These are phyloP conservation scores for Oxytropis ochrocephala DNA, from an alignment of 306 rosid species.

Conservation along the genomic window DNA sequence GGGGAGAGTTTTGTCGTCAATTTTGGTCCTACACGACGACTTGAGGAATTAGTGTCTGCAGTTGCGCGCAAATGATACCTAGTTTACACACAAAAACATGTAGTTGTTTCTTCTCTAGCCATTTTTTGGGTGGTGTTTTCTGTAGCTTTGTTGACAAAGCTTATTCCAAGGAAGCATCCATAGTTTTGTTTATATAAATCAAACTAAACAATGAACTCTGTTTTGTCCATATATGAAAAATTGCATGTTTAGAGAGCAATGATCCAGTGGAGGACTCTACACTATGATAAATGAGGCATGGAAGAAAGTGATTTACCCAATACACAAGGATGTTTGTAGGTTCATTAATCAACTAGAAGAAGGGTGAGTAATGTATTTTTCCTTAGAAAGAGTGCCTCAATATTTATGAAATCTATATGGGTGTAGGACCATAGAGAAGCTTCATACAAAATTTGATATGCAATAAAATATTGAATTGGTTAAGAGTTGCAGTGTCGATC, in stretches of 20 bases:
- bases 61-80: too few relatives aligned
- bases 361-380: slow-evolving; percentile 16
- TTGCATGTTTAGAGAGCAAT: not conserved
- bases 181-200: not conserved
- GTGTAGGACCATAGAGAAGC: not conserved
- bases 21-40: too few relatives aligned
- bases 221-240: slow-evolving; percentile 33
- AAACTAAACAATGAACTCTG: slow-evolving; percentile 31
- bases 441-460: not conserved
- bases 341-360: slow-evolving; percentile 20
- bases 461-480: not conserved
- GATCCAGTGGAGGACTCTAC: not conserved
- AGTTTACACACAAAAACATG: too few relatives aligned
- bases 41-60: too few relatives aligned
- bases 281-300: not conserved
- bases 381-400: not conserved
- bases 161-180: slow-evolving; percentile 58
- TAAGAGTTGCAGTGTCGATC: slow-evolving; percentile 25
- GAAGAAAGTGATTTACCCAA: slow-evolving; percentile 24
- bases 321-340: slow-evolving; percentile 39
- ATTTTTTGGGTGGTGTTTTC: not conserved
- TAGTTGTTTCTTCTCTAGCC: not conserved
- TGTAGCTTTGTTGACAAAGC: slow-evolving; percentile 36
- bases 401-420: slow-evolving; percentile 7
- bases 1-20: too few relatives aligned